Base-by-base conservation (phyloP, 1,284 basidiomycete species). In the Rugosomyces carneus region DNA sequence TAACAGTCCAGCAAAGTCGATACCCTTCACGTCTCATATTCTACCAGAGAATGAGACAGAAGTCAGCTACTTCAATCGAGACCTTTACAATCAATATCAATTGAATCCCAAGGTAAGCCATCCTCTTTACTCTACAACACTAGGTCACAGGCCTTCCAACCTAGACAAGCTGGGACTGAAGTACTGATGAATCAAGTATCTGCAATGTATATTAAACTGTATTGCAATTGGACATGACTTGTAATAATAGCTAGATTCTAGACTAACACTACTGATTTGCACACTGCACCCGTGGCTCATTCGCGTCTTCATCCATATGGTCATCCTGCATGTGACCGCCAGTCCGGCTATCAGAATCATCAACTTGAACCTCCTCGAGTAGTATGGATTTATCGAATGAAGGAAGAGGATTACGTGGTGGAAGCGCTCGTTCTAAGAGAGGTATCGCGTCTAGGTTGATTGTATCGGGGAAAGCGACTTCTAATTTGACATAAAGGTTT, bases 11-110 rank as follows among this genome's bases (percentile, higher is more conserved):
- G 21, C 16, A 31, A 16, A 39, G 20, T 10, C 13, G 18, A 20
- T 34, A 34, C n/a, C 21, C 7, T 24, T 24, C 11, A 36, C 18
- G 41, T 39, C 32, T 37, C 50, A 31, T 52, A 19, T 20, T 26
- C 16, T 24, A 20, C 13, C 66, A 96, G 93, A 95, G 65, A 94
- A 96, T 62, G 93, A 97, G 65, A 89, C 89, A 0, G 93, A 97
- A 68, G 75, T 93, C 51, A 93, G 89, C 60, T 85, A 94, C 65
- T 96, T 96, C 72, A 86, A 86, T 57, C 71, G 78, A 34, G 72
- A 76, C 36, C 66, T 78, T 8, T 96, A 95, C 57, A 81, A 91
- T 40, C 66, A 67, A 32, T 96, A 92, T 76, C 89, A 89, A 65
- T 54, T 68, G 27, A 75, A 94, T 64, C 93, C 93, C 15, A 79